Conservation (phyloP, 2,329 filamentous ascomycete species). For the Fusarium sp. region DNA sequence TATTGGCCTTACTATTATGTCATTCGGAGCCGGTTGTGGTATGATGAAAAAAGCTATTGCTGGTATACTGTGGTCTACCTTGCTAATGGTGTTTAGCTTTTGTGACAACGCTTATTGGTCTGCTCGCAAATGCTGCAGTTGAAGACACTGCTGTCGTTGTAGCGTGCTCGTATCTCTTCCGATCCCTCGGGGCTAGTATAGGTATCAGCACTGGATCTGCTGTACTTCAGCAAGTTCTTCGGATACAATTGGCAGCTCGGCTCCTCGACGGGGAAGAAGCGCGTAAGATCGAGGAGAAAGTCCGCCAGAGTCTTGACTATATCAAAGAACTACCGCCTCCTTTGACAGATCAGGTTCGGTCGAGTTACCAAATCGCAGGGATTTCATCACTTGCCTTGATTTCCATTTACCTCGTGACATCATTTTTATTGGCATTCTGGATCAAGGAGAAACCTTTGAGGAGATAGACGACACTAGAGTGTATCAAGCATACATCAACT, state of each 20-base stretch:
- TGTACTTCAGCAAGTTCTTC: constrained; percentile 74
- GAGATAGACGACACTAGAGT: constrained; percentile 32
- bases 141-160: constrained; percentile 79
- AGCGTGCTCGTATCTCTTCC: constrained; percentile 83
- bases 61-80: not conserved
- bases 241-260: constrained; percentile 61
- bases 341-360: constrained; percentile 66
- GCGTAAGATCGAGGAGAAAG: constrained; percentile 71
- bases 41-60: not conserved
- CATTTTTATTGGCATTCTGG: constrained; percentile 57
- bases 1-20: constrained; percentile 63
- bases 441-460: constrained; percentile 66
- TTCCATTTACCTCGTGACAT: constrained; percentile 48
- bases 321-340: constrained; percentile 71
- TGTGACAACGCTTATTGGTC: constrained; percentile 70
- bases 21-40: constrained; percentile 51
- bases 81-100: not conserved
- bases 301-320: constrained; percentile 75
- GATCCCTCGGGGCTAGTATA: constrained; percentile 78
- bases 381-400: constrained; percentile 54
- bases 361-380: constrained; percentile 68
- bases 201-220: constrained; percentile 78
- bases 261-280: constrained; percentile 68
- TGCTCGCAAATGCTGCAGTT: constrained; percentile 74
- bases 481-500: not conserved